phyloP scores from a whole-genome alignment of 371 early-diverging fungal genomes.

The Mucor saturninus region DNA sequence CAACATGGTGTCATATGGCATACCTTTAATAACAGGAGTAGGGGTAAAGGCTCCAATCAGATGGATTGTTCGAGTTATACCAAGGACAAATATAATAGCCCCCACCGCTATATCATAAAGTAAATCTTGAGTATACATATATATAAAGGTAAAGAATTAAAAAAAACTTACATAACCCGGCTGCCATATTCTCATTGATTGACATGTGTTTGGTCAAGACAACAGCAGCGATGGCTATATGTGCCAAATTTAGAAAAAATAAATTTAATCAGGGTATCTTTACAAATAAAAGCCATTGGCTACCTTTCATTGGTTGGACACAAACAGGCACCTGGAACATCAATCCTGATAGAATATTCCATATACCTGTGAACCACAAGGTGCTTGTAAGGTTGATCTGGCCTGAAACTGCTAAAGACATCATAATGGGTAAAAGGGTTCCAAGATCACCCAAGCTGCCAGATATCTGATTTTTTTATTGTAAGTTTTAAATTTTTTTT shows the following conservation, averaged over 20 bases:
- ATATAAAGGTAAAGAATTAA: not conserved
- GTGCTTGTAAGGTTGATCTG: slow-evolving; percentile 83
- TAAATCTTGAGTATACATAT: too few species aligned
- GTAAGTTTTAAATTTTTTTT: too few species aligned
- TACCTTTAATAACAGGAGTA: slow-evolving; percentile 78
- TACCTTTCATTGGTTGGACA: slow-evolving; percentile 87
- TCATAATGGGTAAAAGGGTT: slow-evolving; percentile 86
- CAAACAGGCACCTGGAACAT: slow-evolving; percentile 85
- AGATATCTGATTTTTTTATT: slow-evolving; percentile 54
- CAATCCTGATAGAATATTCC: slow-evolving; percentile 83
- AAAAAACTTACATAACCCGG: slow-evolving; percentile 59
- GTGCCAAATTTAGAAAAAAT: not conserved
- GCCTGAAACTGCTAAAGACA: slow-evolving; percentile 75
- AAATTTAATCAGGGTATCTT: not conserved
- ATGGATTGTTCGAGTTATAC: slow-evolving; percentile 73
- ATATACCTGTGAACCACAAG: slow-evolving; percentile 87
- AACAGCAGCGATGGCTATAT: slow-evolving; percentile 80
- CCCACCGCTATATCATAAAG: slow-evolving; percentile 53
- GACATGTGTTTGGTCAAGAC: slow-evolving; percentile 76
- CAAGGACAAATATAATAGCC: slow-evolving; percentile 69
- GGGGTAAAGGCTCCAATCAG: slow-evolving; percentile 78
- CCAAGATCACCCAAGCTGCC: slow-evolving; percentile 86
- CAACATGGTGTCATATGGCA: slow-evolving; percentile 8
- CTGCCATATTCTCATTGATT: slow-evolving; percentile 74
- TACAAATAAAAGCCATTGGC: not conserved